Base-by-base conservation (phyloP, 2,329 filamentous ascomycete genomes). In the Clonostachys sp. region DNA sequence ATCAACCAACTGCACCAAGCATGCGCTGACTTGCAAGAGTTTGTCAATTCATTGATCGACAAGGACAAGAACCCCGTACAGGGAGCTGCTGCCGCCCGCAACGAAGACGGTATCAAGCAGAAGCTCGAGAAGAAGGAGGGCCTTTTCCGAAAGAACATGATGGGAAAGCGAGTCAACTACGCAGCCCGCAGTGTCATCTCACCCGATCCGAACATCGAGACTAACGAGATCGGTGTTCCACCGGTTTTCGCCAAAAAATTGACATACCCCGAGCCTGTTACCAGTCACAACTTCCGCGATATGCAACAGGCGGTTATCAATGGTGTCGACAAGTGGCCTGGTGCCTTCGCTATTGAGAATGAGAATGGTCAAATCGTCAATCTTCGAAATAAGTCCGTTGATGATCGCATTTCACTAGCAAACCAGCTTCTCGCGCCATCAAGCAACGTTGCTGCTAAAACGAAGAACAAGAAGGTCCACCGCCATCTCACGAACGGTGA, bases 101-200 rank as follows among this genome's bases (percentile, higher is more conserved):
- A 89, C 46, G 89, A 95, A 51, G 91, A 96, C 53, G 94, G 95
- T 57, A 95, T 99, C 71, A 99, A 99, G 71, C 94, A 99, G 63
- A 87, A 91, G 62, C 78, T 99, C 30, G 94, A 99, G 70, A 99
- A 99, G 77, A 99, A 99, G 70, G 95, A 99, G 62, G 94, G 94
- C 54, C 77, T 99, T 33, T 99, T 99, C 75, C 81, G 94, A 58
- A 97, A 96, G 75, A 96, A 99, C 69, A 97, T 99, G 94, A 99
- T 99, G 94, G 94, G 94, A 51, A 99, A 99, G 76, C 91, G 94
- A 74, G 94, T 99, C 71, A 97, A 99, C 67, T 97, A 94, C 64
- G 94, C 94, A 44, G 94, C 94, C 36, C 87, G 94, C 65, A 95
- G 89, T 78, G 94, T 99, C 64, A 99, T 99, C 57, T 97, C 92